Conservation (phyloP, 2,329 filamentous ascomycete species). For the Sporothrix variecibatus region DNA sequence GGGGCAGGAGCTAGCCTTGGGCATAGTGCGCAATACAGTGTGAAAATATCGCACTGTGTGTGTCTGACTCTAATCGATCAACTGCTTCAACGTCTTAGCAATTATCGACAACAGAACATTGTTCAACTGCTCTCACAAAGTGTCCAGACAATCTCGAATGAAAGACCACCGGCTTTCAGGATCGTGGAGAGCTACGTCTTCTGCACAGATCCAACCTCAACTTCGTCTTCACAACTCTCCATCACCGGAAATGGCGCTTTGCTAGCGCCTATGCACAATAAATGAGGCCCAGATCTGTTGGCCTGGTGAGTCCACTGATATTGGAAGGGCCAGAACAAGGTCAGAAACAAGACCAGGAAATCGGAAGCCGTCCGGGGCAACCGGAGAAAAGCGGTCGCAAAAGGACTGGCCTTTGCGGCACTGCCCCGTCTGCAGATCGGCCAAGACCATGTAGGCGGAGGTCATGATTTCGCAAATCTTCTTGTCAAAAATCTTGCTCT, state of each 20-base stretch:
- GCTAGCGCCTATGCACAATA: slow-evolving; percentile 19
- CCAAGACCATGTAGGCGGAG: slow-evolving; percentile 8
- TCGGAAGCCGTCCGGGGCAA: background rate
- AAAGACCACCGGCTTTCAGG: too few relatives aligned
- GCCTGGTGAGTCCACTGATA: slow-evolving; percentile 11
- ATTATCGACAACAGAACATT: too few relatives aligned
- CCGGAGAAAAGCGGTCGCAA: background rate
- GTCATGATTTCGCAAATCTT: background rate
- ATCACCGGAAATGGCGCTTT: slow-evolving; percentile 14
- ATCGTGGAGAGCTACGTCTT: background rate
- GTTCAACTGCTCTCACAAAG: too few relatives aligned
- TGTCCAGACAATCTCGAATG: too few relatives aligned
- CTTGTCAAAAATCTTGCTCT: background rate
- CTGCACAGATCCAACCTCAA: background rate
- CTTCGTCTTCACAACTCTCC: background rate
- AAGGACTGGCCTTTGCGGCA: background rate
- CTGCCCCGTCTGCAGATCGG: background rate
- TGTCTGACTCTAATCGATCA: background rate
- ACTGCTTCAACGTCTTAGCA: background rate
- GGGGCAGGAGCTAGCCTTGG: background rate
- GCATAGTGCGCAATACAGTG: slow-evolving; percentile 13
- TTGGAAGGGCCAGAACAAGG: background rate
- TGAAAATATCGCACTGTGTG: background rate
- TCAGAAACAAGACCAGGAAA: background rate
- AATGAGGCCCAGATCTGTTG: slow-evolving; percentile 20